Evolutionary conservation across 208 protist genomes (phyloP), one percentile per base, ranked within the genome.

Genomic region (Trypanosoma conorhini): DNA sequence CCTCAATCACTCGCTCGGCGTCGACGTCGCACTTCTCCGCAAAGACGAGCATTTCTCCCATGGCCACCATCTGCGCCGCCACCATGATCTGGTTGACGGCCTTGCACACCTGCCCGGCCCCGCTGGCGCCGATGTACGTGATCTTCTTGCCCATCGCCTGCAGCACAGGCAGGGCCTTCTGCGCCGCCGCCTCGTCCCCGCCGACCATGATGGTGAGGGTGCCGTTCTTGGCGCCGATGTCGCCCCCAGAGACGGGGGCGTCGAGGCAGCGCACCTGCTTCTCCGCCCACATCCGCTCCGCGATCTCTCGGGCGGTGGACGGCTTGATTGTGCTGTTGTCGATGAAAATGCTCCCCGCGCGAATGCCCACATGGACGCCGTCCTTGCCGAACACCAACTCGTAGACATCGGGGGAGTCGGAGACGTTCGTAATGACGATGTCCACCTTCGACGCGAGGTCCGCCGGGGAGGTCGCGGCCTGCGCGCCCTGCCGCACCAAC

Each of bases 301-400:
- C 93, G 42, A 98, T 93, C 59, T 97, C 86, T 50, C 85, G 57
- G 24, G 97, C 95, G 24, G 94, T 83, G 33, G 90, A 91, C n/a
- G 97, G 93, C 75, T 95, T 91, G 65, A 96, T 97, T 19, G 97
- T 99, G 81, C 96, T 98, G 85, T 98, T 97, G 77, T 99, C 97
- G 10, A 98, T 84, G 24, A 98, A 81, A 30, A 98, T 83, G 35
- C 74, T 56, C 10, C 89, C 92, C 0, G 70, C 62, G 8, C 72
- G 81, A 59, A 99, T 73, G 28, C 86, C 91, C n/a, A 62, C 68
- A 19, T 93, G 80, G 12, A 98, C 79, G 31, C 95, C 96, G 42
- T 90, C 54, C 21, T 82, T 42, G 19, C 89, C 92, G 64, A 97
- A 94, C n/a, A 97, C 69, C n/a, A 98, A 74, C 9, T 87, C 77